Evolutionary conservation across 2,329 filamentous ascomycete genomes (phyloP).

Genomic region (Aspergillus sp.): DNA sequence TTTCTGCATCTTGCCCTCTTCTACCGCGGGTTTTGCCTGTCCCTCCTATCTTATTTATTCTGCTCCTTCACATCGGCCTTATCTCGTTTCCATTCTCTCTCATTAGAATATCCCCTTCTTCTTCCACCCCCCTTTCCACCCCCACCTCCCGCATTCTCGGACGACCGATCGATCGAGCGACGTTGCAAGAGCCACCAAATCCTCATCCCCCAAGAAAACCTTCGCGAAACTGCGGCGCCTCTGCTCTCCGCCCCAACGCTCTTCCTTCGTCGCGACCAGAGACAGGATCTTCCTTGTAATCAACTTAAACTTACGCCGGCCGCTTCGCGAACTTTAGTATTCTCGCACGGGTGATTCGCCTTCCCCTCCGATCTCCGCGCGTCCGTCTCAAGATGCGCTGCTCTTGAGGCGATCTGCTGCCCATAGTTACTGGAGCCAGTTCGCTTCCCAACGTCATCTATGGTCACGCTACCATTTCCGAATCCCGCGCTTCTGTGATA

Average conservation of each 20-base stretch:
- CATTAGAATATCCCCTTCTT: slow-evolving; percentile 7
- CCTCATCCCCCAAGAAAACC: slow-evolving; percentile 7
- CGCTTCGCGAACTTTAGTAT: slow-evolving; percentile 7
- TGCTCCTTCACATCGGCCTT: neutral
- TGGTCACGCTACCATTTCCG: slow-evolving; percentile 33
- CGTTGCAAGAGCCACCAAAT: slow-evolving; percentile 18
- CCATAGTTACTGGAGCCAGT: slow-evolving; percentile 22
- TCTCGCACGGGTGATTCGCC: slow-evolving; percentile 8
- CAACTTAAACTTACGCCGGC: neutral
- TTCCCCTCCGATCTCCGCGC: slow-evolving; percentile 7
- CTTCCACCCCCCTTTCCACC: slow-evolving; percentile 14
- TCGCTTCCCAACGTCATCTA: slow-evolving; percentile 31
- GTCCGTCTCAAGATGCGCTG: slow-evolving; percentile 25
- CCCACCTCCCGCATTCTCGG: slow-evolving; percentile 11
- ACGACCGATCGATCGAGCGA: slow-evolving; percentile 11
- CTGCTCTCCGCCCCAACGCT: slow-evolving; percentile 9
- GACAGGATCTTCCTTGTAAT: slow-evolving; percentile 1
- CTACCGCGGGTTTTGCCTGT: slow-evolving; percentile 12
- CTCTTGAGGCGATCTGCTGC: slow-evolving; percentile 27
- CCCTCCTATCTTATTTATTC: slow-evolving; percentile 16
- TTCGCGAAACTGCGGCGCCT: slow-evolving; percentile 23
- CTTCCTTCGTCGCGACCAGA: slow-evolving; percentile 6
- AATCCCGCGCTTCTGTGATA: slow-evolving; percentile 17
- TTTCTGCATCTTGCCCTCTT: slow-evolving; percentile 1
- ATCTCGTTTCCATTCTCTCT: slow-evolving; percentile 9